Base-by-base conservation (phyloP, 345 rosid genomes). In the Lepidium didymum region DNA sequence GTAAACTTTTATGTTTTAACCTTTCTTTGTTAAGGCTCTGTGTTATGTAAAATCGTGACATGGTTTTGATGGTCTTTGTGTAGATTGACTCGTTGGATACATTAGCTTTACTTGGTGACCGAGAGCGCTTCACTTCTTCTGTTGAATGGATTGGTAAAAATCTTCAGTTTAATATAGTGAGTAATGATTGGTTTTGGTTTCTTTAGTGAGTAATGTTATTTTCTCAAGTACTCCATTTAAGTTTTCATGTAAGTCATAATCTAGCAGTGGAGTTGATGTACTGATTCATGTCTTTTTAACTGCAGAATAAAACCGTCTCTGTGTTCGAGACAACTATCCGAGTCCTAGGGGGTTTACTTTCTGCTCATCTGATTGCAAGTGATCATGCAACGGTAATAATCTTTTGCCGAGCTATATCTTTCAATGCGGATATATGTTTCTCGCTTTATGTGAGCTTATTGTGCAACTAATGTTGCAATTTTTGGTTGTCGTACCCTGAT, bases 121-220 rank as follows among this genome's bases (percentile, higher is more conserved):
- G 73, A 67, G 89, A 87, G 38, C 84, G 58, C 15, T 91, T 94
- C 64, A 62, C 91, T 53, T 69, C 90, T 70, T 86, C 97, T 51
- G 96, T 91, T 65, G 96, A 87, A 74, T 91, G 99, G 97, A 82
- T 94, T 85, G 96, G 91, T 89, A 91, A 89, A 90, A 86, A 85
- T 67, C 88, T 94, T 77, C 97, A 51, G 83, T 94, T 94, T 87
- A 90, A 94, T 81, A 94, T 87, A 80, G 99, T 94, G 95, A 91
- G 99, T 89, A 67, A 80, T 68, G 67, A 64, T 45, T 49, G 44
- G 37, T 58, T 66, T 70, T 52, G 51, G 65, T 74, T 78, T 57
- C 49, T 56, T 11, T 73, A 64, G 7, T 60, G 65, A 56, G 21
- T 7, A 4, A 16, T 51, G 38, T 59, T 52, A 6, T 52, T 42